phyloP scores from a whole-genome alignment of 192 early-diverging fungal genomes.

The Kappamyces sp. region DNA sequence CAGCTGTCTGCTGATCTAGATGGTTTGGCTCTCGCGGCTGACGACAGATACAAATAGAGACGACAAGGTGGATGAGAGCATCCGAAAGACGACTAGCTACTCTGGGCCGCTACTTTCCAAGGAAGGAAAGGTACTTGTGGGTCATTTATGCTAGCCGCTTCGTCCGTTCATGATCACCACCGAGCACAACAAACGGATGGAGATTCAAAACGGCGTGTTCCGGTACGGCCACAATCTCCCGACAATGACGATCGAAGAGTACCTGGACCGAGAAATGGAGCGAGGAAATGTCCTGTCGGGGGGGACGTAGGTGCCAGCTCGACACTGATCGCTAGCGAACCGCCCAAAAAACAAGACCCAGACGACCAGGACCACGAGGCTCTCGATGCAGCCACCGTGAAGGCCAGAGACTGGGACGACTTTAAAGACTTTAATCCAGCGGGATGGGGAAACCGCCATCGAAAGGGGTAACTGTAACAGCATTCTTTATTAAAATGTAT shows the following conservation, averaged over 20 bases:
- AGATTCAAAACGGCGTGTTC: constrained; percentile 76
- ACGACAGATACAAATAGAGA: too few relatives aligned
- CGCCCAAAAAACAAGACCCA: constrained; percentile 64
- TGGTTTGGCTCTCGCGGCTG: too few relatives aligned
- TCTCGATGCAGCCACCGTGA: constrained; percentile 78
- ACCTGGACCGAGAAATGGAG: constrained; percentile 76
- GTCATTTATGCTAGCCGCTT: constrained; percentile 51
- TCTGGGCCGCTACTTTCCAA: too few relatives aligned
- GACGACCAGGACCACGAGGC: constrained; percentile 79
- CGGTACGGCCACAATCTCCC: constrained; percentile 79
- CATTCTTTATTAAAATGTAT: too few relatives aligned
- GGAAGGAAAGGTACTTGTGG: too few relatives aligned
- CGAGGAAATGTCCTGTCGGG: constrained; percentile 84
- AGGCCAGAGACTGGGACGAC: constrained; percentile 82
- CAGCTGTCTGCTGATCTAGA: too few relatives aligned
- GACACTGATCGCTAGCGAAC: constrained; percentile 33
- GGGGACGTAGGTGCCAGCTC: constrained; percentile 57
- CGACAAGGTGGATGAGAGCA: too few relatives aligned
- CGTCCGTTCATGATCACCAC: constrained; percentile 87
- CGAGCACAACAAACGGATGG: constrained; percentile 50
- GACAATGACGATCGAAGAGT: constrained; percentile 96
- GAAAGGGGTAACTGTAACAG: constrained; percentile 32
- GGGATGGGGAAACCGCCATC: constrained; percentile 49
- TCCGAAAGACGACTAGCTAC: too few relatives aligned
- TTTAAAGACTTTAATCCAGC: constrained; percentile 62